Evolutionary conservation across 2,329 filamentous ascomycete genomes (phyloP).

Genomic region (Setomelanomma holmii): DNA sequence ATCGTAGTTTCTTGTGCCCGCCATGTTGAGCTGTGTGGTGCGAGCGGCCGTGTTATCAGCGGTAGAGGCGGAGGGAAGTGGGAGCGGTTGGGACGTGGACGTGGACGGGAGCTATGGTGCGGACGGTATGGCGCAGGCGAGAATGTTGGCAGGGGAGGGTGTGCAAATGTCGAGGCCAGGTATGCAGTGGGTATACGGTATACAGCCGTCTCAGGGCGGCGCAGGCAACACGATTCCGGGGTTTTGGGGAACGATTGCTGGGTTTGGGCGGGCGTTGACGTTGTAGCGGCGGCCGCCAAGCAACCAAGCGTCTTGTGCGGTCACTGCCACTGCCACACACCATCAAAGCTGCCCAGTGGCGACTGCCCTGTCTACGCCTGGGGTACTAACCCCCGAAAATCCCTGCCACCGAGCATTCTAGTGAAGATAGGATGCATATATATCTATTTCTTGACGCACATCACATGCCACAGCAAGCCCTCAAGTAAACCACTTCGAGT

Average conservation of each 20-base stretch:
- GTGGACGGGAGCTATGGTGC: neutral
- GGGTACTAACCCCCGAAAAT: neutral
- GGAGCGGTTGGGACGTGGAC: neutral
- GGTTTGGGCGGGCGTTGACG: slow-evolving; percentile 16
- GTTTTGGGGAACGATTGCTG: slow-evolving; percentile 7
- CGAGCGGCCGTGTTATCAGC: slow-evolving; percentile 5
- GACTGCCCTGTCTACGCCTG: slow-evolving; percentile 4
- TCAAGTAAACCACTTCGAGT: slow-evolving; percentile 71
- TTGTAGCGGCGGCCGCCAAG: slow-evolving; percentile 22
- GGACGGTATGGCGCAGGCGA: neutral
- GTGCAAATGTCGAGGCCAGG: neutral
- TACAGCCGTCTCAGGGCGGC: neutral
- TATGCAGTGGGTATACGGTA: neutral
- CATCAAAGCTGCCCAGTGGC: neutral
- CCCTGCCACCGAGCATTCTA: too few species aligned
- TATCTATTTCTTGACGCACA: too few species aligned
- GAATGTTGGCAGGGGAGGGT: neutral
- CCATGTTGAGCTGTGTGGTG: slow-evolving; percentile 65
- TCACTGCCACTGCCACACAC: neutral
- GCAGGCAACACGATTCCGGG: slow-evolving; percentile 11
- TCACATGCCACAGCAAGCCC: too few species aligned
- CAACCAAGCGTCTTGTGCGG: slow-evolving; percentile 4
- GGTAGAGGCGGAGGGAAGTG: slow-evolving; percentile 1
- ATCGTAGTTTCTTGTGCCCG: slow-evolving; percentile 98
- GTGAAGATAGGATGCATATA: too few species aligned